These are phyloP conservation scores for Candida boleticola DNA, from an alignment of 805 yeast species.

Conservation along the genomic window DNA sequence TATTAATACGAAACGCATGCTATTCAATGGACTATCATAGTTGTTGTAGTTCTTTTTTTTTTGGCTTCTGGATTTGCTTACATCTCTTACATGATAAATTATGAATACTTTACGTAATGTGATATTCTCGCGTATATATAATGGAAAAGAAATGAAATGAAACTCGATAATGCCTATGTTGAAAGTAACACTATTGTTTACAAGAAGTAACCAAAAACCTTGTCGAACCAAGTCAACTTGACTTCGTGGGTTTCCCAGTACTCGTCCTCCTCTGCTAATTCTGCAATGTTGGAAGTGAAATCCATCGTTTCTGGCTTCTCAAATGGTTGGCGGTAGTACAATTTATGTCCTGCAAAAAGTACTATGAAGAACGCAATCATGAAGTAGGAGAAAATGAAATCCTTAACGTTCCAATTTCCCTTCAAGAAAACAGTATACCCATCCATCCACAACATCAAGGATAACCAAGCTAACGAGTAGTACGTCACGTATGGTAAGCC, in stretches of 20 bases:
- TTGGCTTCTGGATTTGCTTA: no score
- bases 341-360: neutral
- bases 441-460: neutral
- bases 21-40: no score
- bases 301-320: neutral
- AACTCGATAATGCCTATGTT: no score
- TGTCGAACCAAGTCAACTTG: neutral
- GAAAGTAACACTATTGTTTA: no score
- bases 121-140: no score
- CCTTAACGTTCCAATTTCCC: neutral
- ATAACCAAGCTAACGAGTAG: constrained; percentile 26
- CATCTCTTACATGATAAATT: no score
- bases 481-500: constrained; percentile 67
- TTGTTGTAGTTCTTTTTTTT: no score
- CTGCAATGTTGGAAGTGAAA: neutral
- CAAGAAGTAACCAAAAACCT: neutral
- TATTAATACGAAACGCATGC: no score
- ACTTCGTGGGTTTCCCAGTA: neutral
- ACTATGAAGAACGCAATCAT: constrained; percentile 1
- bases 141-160: no score
- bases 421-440: neutral
- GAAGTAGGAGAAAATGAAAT: neutral
- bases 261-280: neutral
- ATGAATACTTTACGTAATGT: no score
- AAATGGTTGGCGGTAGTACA: neutral